A percentile compares a stretch with the other conserved stretches of the same genome.
These are phyloP conservation scores for Aspergillus baeticus DNA, from an alignment of 495 filamentous ascomycete genomes.

Conservation along the genomic window DNA sequence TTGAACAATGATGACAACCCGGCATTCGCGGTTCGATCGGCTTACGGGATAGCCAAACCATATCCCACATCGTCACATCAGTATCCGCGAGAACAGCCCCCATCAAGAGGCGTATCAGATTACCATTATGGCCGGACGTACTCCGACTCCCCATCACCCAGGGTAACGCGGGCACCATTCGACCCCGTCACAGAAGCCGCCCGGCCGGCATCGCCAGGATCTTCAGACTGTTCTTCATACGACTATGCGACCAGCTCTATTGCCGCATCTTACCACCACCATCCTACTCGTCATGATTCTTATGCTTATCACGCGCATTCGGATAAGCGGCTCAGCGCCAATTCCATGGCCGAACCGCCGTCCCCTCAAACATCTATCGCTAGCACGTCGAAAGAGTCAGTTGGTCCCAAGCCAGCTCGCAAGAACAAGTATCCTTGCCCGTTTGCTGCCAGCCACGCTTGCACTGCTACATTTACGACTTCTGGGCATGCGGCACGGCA, in stretches of 20 bases:
- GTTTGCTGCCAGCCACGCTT: constrained; percentile 62
- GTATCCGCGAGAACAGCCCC: constrained; percentile 28
- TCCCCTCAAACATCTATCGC: constrained; percentile 26
- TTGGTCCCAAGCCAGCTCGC: constrained; percentile 19
- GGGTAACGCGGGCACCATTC: constrained; percentile 26
- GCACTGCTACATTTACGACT: constrained; percentile 86
- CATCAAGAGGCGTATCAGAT: constrained; percentile 18
- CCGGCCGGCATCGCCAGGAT: constrained; percentile 33
- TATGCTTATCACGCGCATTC: constrained; percentile 23
- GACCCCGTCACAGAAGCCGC: constrained; percentile 29
- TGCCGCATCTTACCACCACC: constrained; percentile 18
- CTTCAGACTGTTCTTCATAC: constrained; percentile 41
- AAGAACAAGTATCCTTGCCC: constrained; percentile 60
- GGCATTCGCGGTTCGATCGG: constrained; percentile 47
- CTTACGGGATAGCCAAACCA: constrained; percentile 32
- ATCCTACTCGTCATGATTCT: constrained; percentile 17
- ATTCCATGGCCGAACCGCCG: constrained; percentile 27
- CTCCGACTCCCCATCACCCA: constrained; percentile 30
- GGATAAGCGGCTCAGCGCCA: constrained; percentile 27
- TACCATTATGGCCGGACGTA: constrained; percentile 25
- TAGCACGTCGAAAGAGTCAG: constrained; percentile 19
- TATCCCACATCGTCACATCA: constrained; percentile 31
- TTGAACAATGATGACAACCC: constrained; percentile 51
- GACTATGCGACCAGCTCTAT: constrained; percentile 35
- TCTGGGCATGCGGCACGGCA: constrained; percentile 96